Conservation (phyloP, 805 yeast genomes). For the Metschnikowia noctiluminum region DNA sequence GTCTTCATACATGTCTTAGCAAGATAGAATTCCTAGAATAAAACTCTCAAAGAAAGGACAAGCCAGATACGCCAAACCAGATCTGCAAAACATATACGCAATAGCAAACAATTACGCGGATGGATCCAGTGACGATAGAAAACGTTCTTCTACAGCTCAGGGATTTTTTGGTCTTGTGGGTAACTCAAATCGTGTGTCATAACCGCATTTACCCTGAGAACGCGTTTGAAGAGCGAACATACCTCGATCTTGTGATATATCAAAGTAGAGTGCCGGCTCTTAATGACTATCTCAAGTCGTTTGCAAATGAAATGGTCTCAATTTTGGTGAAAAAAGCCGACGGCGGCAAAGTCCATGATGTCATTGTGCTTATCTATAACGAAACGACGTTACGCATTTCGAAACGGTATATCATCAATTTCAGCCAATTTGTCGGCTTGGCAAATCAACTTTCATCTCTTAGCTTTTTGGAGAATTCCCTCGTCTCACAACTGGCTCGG, state of each 20-base stretch:
- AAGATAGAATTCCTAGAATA: no score
- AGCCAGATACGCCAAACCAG: neutral
- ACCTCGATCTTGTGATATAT: conserved; percentile 42
- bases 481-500: conserved; percentile 22
- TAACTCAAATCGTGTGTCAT: conserved; percentile 54
- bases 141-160: conserved; percentile 34
- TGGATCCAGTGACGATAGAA: conserved; percentile 23
- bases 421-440: conserved; percentile 29
- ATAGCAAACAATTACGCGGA: neutral
- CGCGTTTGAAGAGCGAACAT: conserved; percentile 42
- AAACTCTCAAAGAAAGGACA: no score
- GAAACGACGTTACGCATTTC: conserved; percentile 23
- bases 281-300: conserved; percentile 39
- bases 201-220: conserved; percentile 51
- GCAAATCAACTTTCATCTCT: conserved; percentile 14
- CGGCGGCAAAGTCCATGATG: conserved; percentile 29
- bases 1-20: no score
- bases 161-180: conserved; percentile 49
- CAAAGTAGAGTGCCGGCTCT: conserved; percentile 47
- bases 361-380: conserved; percentile 39
- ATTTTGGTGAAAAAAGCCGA: conserved; percentile 17
- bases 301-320: conserved; percentile 28
- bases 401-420: conserved; percentile 39
- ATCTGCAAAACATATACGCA: neutral
- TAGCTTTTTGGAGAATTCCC: conserved; percentile 13